Evolutionary conservation across 2,329 filamentous ascomycete genomes (phyloP).

Genomic region (Diaporthe ampelina): DNA sequence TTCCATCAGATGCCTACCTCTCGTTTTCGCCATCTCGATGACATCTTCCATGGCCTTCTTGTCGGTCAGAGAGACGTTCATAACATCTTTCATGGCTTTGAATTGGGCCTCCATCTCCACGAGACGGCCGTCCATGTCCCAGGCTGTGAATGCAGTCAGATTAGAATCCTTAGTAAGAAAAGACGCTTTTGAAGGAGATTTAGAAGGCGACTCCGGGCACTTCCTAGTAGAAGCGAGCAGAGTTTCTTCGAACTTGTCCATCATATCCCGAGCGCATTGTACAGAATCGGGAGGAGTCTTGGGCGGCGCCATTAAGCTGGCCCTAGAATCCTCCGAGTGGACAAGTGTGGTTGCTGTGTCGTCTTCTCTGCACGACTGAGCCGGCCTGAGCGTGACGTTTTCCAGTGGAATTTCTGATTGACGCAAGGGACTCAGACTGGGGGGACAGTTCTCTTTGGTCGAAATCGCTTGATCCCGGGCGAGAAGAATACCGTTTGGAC

Average conservation of each 20-base stretch:
- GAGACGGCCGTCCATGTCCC: slow-evolving; percentile 84
- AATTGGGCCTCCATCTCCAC: slow-evolving; percentile 83
- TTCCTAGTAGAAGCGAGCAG: slow-evolving; percentile 50
- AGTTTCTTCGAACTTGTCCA: slow-evolving; percentile 48
- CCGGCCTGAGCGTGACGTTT: slow-evolving; percentile 49
- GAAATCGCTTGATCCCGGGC: slow-evolving; percentile 63
- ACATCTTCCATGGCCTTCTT: slow-evolving; percentile 80
- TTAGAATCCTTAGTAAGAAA: slow-evolving; percentile 84
- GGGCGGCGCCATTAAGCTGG: slow-evolving; percentile 46
- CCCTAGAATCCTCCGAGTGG: slow-evolving; percentile 36
- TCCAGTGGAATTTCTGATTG: slow-evolving; percentile 45
- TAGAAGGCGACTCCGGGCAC: slow-evolving; percentile 56
- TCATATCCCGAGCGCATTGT: slow-evolving; percentile 30
- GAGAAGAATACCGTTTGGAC: slow-evolving; percentile 38
- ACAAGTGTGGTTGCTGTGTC: slow-evolving; percentile 35
- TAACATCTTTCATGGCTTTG: slow-evolving; percentile 77
- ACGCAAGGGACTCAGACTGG: slow-evolving; percentile 37
- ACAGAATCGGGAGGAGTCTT: slow-evolving; percentile 46
- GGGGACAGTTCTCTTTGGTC: slow-evolving; percentile 46
- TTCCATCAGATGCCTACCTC: slow-evolving; percentile 69
- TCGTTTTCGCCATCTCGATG: slow-evolving; percentile 79
- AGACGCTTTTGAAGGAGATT: slow-evolving; percentile 47
- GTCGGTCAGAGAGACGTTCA: slow-evolving; percentile 77
- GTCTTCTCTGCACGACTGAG: slow-evolving; percentile 46
- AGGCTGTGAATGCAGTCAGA: slow-evolving; percentile 74